These are phyloP conservation scores for Fusarium nodosum DNA, from an alignment of 2,329 filamentous ascomycete species.

Conservation along the genomic window DNA sequence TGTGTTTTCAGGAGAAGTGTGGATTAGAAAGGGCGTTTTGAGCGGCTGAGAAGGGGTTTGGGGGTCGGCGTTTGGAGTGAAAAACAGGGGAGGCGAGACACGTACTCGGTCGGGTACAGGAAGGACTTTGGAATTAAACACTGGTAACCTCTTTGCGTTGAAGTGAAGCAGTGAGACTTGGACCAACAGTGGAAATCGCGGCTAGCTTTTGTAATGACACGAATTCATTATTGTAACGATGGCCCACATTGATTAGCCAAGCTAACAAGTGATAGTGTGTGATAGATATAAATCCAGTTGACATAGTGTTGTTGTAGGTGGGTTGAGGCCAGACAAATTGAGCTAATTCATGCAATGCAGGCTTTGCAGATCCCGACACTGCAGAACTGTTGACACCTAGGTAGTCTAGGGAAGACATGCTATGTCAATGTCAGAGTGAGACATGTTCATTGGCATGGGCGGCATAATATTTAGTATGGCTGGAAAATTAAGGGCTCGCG, in stretches of 20 bases:
- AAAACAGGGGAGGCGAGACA: conserved; percentile 32
- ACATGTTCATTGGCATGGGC: conserved; percentile 29
- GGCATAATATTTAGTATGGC: background rate
- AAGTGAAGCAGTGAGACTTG: background rate
- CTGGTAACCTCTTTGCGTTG: conserved; percentile 11
- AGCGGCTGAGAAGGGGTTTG: conserved; percentile 15
- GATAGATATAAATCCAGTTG: conserved; percentile 24
- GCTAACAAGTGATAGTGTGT: conserved; percentile 24
- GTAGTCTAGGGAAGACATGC: conserved; percentile 8
- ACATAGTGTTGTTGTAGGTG: conserved; percentile 4
- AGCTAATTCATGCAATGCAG: conserved; percentile 28
- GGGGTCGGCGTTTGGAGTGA: conserved; percentile 8
- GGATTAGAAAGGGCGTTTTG: conserved; percentile 12
- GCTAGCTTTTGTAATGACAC: conserved; percentile 6
- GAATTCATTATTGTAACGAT: conserved; percentile 25
- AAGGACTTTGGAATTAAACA: background rate
- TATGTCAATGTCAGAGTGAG: background rate
- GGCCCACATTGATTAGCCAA: conserved; percentile 29
- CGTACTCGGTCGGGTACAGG: conserved; percentile 7
- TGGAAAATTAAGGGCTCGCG: conserved; percentile 21
- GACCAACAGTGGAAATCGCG: conserved; percentile 8
- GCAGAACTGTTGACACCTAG: conserved; percentile 21
- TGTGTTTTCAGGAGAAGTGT: conserved; percentile 19
- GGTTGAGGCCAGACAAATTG: conserved; percentile 25
- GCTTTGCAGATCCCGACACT: conserved; percentile 37